These are phyloP conservation scores for Suillus subaureus DNA, from an alignment of 768 basidiomycete genomes.

Conservation along the genomic window DNA sequence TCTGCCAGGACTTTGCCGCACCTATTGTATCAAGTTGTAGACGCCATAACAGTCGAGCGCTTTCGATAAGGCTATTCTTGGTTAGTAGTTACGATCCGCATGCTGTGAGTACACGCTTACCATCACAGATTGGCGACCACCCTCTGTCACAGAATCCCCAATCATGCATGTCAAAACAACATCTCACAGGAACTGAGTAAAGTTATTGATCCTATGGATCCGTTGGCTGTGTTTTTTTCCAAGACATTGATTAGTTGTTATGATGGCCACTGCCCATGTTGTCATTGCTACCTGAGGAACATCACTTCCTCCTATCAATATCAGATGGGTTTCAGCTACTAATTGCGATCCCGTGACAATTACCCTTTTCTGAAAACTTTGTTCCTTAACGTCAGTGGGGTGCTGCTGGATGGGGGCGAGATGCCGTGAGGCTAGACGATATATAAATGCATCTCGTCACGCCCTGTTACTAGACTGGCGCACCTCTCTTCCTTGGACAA, in stretches of 20 bases:
- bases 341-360: not conserved
- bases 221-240: not conserved
- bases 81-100: not conserved
- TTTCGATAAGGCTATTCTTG: not conserved
- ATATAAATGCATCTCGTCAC: not conserved
- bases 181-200: not conserved
- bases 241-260: not conserved
- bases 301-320: not conserved
- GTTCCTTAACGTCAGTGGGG: not conserved
- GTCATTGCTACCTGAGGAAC: not conserved
- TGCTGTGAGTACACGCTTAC: not conserved
- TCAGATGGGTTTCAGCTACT: not conserved
- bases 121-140: not conserved
- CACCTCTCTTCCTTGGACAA: not conserved
- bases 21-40: not conserved
- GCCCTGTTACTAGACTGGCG: too few relatives aligned
- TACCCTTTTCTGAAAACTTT: not conserved
- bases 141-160: not conserved
- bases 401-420: not conserved
- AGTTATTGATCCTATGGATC: not conserved
- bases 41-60: not conserved
- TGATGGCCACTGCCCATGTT: not conserved
- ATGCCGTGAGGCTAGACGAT: not conserved
- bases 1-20: not conserved
- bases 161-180: not conserved